These are phyloP conservation scores for Aspergillus novoparasiticus DNA, from an alignment of 2,329 filamentous ascomycete species.

Conservation along the genomic window DNA sequence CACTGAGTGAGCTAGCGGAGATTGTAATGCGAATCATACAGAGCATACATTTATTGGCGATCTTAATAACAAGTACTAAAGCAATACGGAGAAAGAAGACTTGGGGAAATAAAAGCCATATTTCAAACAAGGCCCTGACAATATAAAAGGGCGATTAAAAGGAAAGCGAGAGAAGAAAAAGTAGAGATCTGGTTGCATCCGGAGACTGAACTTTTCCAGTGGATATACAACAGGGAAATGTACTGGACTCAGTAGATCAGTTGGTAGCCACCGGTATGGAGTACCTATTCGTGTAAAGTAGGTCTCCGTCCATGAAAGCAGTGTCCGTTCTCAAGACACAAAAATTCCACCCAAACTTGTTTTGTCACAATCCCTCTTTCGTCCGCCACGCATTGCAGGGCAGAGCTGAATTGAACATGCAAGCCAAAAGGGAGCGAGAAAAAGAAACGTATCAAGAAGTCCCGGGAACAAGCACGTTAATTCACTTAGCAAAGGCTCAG, in stretches of 20 bases:
- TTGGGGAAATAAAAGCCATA: conserved; percentile 10
- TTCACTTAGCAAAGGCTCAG: not conserved
- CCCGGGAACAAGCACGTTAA: conserved; percentile 3
- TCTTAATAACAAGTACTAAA: conserved; percentile 8
- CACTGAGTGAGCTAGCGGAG: not conserved
- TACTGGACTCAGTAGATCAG: not conserved
- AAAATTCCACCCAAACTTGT: conserved; percentile 3
- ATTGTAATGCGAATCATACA: not conserved
- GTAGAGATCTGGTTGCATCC: conserved; percentile 9
- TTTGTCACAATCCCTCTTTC: not conserved
- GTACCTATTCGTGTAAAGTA: not conserved
- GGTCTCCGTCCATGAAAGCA: not conserved
- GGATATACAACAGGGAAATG: not conserved
- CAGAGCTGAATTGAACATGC: conserved; percentile 4
- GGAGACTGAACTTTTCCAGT: not conserved
- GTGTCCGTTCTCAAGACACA: not conserved
- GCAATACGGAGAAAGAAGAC: conserved; percentile 12
- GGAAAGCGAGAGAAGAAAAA: conserved; percentile 3
- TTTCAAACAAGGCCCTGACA: conserved; percentile 7
- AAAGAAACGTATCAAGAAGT: not conserved
- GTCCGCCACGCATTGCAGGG: not conserved
- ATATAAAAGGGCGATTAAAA: conserved; percentile 7
- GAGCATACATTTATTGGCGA: conserved; percentile 15
- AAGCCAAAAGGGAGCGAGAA: not conserved
- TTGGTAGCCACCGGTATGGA: not conserved